A percentile compares a stretch with the other conserved stretches of the same genome.
Conservation (phyloP, 345 rosid genomes). For the Aurinia saxatilis region DNA sequence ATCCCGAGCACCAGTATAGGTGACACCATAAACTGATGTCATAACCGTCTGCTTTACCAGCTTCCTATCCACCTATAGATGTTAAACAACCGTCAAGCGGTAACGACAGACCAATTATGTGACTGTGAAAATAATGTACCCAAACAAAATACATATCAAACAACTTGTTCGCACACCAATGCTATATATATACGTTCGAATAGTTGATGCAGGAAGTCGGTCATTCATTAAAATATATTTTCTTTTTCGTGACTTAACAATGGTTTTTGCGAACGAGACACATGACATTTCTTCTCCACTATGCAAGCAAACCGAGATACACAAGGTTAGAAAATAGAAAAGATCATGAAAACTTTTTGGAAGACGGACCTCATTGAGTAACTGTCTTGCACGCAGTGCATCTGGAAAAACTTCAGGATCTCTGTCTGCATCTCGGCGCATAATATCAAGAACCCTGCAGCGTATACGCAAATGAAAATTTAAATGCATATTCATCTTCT, state of each 20-base stretch:
- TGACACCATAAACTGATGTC: slow-evolving; percentile 99
- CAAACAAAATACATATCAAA: slow-evolving; percentile 5
- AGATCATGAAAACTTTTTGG: neutral
- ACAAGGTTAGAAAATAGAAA: neutral
- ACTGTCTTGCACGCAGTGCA: slow-evolving; percentile 56
- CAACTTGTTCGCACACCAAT: neutral
- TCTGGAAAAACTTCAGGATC: slow-evolving; percentile 68
- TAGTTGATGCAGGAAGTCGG: neutral
- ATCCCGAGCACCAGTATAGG: slow-evolving; percentile 91
- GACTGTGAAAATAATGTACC: slow-evolving; percentile 12
- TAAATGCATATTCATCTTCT: neutral
- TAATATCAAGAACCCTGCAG: slow-evolving; percentile 76
- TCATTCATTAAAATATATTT: neutral
- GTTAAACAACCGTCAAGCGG: slow-evolving; percentile 23
- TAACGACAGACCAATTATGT: slow-evolving; percentile 15
- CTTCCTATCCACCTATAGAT: slow-evolving; percentile 84
- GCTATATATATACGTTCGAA: neutral
- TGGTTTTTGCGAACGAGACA: neutral
- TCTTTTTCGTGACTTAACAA: slow-evolving; percentile 1
- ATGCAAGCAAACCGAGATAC: slow-evolving; percentile 14
- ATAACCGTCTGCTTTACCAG: slow-evolving; percentile 99
- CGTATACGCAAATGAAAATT: slow-evolving; percentile 1
- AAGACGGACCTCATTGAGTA: slow-evolving; percentile 57
- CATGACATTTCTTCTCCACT: neutral
- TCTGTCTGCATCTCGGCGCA: slow-evolving; percentile 71